Evolutionary conservation across 805 yeast species (phyloP).

Genomic region (Maudiozyma turicensis): DNA sequence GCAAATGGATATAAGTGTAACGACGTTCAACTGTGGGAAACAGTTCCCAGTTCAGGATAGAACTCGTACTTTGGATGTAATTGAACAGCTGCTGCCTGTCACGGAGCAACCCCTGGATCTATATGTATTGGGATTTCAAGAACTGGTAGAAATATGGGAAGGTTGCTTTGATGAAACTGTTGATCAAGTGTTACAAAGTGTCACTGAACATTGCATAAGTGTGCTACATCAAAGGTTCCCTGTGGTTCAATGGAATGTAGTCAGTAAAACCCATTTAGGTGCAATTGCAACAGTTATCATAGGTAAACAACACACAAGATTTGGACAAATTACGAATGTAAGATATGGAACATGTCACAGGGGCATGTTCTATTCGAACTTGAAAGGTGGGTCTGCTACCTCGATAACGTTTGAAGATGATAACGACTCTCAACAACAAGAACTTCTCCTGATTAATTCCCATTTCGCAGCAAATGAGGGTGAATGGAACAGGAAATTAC

Average conservation of each 20-base stretch:
- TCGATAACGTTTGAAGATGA: constrained; percentile 34
- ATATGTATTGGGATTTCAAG: constrained; percentile 59
- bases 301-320: constrained; percentile 28
- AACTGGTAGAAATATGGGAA: constrained; percentile 46
- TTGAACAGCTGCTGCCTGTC: constrained; percentile 20
- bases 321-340: constrained; percentile 18
- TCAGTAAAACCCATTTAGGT: constrained; percentile 42
- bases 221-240: constrained; percentile 32
- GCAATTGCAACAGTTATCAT: constrained; percentile 47
- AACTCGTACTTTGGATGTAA: too few species aligned
- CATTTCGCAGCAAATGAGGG: constrained; percentile 83
- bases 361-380: constrained; percentile 51
- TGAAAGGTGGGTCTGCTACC: constrained; percentile 69
- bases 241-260: constrained; percentile 31
- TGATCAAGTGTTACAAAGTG: constrained; percentile 28
- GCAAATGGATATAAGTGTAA: constrained; percentile 9
- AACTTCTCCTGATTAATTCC: constrained; percentile 52
- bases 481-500: constrained; percentile 29
- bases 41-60: constrained; percentile 28
- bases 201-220: constrained; percentile 30
- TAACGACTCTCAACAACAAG: constrained; percentile 6
- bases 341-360: constrained; percentile 33
- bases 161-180: constrained; percentile 37
- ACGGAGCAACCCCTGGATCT: constrained; percentile 29
- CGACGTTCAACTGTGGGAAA: constrained; percentile 53